These are phyloP conservation scores for Termitomyces sp. DNA, from an alignment of 768 basidiomycete species.

Conservation along the genomic window DNA sequence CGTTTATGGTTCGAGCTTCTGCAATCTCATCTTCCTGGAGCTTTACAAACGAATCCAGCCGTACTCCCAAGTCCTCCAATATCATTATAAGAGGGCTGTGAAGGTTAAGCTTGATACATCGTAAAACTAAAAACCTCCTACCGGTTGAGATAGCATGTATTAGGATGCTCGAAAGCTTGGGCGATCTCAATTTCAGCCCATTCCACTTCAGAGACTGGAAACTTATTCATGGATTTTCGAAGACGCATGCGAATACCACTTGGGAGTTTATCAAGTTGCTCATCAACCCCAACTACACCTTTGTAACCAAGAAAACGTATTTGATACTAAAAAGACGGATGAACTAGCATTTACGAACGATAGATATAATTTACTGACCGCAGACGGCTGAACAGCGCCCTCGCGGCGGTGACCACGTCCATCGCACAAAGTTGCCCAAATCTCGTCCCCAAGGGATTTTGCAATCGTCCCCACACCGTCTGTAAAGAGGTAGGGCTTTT, in stretches of 20 bases:
- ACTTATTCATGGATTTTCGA: constrained; percentile 73
- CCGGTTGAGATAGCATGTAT: constrained; percentile 68
- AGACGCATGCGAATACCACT: constrained; percentile 62
- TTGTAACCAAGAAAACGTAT: constrained; percentile 84
- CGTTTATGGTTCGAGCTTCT: constrained; percentile 52
- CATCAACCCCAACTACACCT: constrained; percentile 72
- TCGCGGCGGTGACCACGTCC: constrained; percentile 28
- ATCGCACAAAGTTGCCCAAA: constrained; percentile 52
- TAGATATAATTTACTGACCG: constrained; percentile 36
- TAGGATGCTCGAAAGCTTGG: constrained; percentile 53
- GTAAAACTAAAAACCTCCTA: constrained; percentile 19
- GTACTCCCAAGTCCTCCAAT: constrained; percentile 70
- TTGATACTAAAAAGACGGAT: constrained; percentile 45
- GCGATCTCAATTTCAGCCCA: constrained; percentile 72
- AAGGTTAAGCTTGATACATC: not conserved
- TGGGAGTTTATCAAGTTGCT: constrained; percentile 34
- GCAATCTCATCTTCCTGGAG: constrained; percentile 59
- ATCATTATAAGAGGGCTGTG: constrained; percentile 69
- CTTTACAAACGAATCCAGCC: constrained; percentile 46
- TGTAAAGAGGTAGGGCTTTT: constrained; percentile 46
- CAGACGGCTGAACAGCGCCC: constrained; percentile 45
- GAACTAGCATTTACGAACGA: not conserved
- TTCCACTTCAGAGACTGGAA: constrained; percentile 41
- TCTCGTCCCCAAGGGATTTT: constrained; percentile 43
- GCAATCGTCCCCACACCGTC: constrained; percentile 84